Evolutionary conservation across 257 asterid genomes (phyloP), one percentile per base, ranked within the genome.

Genomic region (Plectranthus barbatus): DNA sequence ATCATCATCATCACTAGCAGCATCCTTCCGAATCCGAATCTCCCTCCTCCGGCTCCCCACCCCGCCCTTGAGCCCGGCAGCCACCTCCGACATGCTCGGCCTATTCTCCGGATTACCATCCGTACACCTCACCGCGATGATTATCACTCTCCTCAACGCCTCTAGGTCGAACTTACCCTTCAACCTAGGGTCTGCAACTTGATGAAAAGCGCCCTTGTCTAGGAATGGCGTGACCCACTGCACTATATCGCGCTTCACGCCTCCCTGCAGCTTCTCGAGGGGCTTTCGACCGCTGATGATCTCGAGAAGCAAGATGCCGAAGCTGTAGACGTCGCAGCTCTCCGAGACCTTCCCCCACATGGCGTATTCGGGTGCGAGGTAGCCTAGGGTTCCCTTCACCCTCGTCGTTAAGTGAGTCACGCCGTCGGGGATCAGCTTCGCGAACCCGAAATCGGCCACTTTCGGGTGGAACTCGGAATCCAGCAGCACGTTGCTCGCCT

Each of bases 301-400:
- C 59, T 88, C 96, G 0, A 88, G 74, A 29, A 88, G 90, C 44
- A 88, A 48, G 17, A 88, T 88, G 17, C 96, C 96, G 13, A 88
- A 88, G 66, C 94, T 88, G 56, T 81, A 88, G 6, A 88, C 96
- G 4, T 88, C 96, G 23, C 94, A 88, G 21, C 84, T 78, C 45
- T 88, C 96, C 0, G 96, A 88, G 4, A 85, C 96, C 52, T 88
- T 85, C 0, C 96, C 96, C 89, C 86, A 88, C 94, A 88, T 85
- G 36, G 96, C 96, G 24, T 88, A 88, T 55, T 85, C 96, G 0
- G 91, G 94, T 4, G 94, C 96, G 31, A 88, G 59, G 68, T 88
- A 88, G 3, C 96, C 96, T 26, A 88, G 74, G 37, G 94, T 85
- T 60, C 96, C 96, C 21, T 88, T 88, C 29, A 88, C 96, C 60